A percentile compares a stretch with the other conserved stretches of the same genome.
These are phyloP conservation scores for Chloromonas sp. DNA, from an alignment of 163 green algal genomes.

Conservation along the genomic window DNA sequence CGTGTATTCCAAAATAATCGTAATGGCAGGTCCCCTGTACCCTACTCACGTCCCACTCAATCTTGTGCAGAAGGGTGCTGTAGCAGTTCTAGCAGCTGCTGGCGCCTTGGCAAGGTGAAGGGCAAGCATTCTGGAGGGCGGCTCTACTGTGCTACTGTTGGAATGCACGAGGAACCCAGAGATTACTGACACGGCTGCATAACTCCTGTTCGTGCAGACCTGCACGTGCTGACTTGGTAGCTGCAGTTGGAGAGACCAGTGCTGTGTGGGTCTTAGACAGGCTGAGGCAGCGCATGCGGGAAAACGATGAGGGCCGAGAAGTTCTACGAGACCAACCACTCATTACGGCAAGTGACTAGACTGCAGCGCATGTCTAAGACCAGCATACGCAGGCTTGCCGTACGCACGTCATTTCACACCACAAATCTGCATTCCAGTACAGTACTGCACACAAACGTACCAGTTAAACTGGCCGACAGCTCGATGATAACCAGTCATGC, in stretches of 20 bases:
- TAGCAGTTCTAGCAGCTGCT: conserved; percentile 59
- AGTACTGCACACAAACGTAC: background rate
- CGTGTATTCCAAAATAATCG: too few relatives aligned
- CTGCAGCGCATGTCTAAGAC: background rate
- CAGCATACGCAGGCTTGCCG: background rate
- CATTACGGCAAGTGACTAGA: conserved; percentile 57
- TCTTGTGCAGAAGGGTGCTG: conserved; percentile 54
- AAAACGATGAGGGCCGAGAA: conserved; percentile 38
- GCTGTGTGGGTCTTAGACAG: conserved; percentile 48
- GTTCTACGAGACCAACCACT: conserved; percentile 73
- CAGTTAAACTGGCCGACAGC: background rate
- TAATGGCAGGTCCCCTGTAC: conserved; percentile 36
- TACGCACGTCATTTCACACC: background rate
- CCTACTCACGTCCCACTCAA: conserved; percentile 62
- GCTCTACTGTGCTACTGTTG: too few relatives aligned
- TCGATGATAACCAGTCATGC: background rate
- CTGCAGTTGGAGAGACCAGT: conserved; percentile 85
- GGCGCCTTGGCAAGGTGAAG: conserved; percentile 51
- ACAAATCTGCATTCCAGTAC: background rate
- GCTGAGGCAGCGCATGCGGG: conserved; percentile 73
- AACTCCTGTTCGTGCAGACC: conserved; percentile 43
- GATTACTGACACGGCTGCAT: too few relatives aligned
- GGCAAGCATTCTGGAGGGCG: background rate
- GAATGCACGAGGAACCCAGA: too few relatives aligned
- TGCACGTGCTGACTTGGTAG: conserved; percentile 85